These are phyloP conservation scores for Alternaria triticina DNA, from an alignment of 2,329 filamentous ascomycete genomes.

Conservation along the genomic window DNA sequence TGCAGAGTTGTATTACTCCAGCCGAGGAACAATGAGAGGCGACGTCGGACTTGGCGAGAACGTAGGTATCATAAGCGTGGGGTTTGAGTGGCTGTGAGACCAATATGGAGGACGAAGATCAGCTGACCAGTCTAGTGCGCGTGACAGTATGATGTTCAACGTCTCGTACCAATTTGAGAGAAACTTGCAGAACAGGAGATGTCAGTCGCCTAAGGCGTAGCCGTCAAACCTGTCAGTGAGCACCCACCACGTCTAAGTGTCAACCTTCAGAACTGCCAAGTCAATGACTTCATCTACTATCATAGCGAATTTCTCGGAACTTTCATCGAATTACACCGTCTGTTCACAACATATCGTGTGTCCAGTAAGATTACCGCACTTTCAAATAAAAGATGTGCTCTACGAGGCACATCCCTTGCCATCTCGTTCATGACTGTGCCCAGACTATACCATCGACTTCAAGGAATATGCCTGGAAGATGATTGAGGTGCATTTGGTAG, in stretches of 20 bases:
- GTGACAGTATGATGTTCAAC: not conserved
- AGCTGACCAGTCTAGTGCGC: not conserved
- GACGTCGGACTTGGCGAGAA: slow-evolving; percentile 9
- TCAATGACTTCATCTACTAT: not conserved
- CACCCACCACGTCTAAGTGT: not conserved
- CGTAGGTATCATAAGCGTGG: slow-evolving; percentile 1
- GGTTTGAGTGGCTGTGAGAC: not conserved
- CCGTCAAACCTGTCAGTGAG: not conserved
- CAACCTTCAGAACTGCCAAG: not conserved
- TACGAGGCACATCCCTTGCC: not conserved
- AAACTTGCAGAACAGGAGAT: not conserved
- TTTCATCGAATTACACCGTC: not conserved
- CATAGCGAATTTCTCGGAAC: not conserved
- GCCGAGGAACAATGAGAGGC: not conserved
- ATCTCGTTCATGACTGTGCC: not conserved
- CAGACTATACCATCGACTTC: not conserved
- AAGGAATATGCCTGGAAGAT: not conserved
- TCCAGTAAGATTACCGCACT: not conserved
- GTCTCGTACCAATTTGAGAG: not conserved
- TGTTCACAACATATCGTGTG: not conserved
- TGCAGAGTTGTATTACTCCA: not conserved
- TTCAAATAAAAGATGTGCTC: not conserved
- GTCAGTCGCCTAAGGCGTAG: not conserved
- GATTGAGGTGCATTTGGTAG: too few relatives aligned
- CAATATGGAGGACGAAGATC: not conserved